These are phyloP conservation scores for Aureobasidium pullulans DNA, from an alignment of 2,329 filamentous ascomycete species.

Conservation along the genomic window DNA sequence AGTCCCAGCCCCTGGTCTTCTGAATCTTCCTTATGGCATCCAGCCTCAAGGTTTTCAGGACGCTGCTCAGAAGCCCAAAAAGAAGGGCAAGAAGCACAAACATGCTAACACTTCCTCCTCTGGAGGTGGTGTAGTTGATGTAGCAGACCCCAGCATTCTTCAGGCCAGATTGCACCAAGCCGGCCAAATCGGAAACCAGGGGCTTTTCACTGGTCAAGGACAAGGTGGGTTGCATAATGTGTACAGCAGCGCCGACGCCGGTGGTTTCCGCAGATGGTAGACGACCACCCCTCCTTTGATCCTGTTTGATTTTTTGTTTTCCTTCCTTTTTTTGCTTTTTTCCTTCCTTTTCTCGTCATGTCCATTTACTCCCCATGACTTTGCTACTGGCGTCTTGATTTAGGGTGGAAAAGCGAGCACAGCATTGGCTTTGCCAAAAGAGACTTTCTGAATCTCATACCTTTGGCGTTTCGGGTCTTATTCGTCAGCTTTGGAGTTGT, in stretches of 20 bases:
- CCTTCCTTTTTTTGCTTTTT: not conserved
- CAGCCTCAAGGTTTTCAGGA: constrained; percentile 13
- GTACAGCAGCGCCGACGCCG: constrained; percentile 52
- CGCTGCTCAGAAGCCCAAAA: constrained; percentile 67
- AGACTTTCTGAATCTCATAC: constrained; percentile 8
- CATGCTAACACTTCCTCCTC: constrained; percentile 99
- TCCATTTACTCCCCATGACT: constrained; percentile 4
- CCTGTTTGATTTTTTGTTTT: not conserved
- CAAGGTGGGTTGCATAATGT: constrained; percentile 91
- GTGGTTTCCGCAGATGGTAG: constrained; percentile 50
- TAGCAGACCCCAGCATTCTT: constrained; percentile 99
- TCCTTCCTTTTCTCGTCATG: not conserved
- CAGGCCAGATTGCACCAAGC: constrained; percentile 94
- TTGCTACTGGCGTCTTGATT: constrained; percentile 14
- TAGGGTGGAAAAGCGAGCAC: constrained; percentile 12
- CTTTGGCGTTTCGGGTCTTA: constrained; percentile 12
- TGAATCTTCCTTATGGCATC: constrained; percentile 77
- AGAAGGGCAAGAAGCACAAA: constrained; percentile 99
- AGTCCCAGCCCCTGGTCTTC: constrained; percentile 82
- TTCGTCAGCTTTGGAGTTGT: constrained; percentile 10
- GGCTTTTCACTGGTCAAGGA: constrained; percentile 75
- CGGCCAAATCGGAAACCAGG: constrained; percentile 68
- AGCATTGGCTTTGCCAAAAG: constrained; percentile 16
- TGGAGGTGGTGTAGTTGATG: constrained; percentile 99
- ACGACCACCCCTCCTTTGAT: constrained; percentile 17